Evolutionary conservation across 192 early-diverging fungal species (phyloP).

Genomic region (Funneliformis mosseae): DNA sequence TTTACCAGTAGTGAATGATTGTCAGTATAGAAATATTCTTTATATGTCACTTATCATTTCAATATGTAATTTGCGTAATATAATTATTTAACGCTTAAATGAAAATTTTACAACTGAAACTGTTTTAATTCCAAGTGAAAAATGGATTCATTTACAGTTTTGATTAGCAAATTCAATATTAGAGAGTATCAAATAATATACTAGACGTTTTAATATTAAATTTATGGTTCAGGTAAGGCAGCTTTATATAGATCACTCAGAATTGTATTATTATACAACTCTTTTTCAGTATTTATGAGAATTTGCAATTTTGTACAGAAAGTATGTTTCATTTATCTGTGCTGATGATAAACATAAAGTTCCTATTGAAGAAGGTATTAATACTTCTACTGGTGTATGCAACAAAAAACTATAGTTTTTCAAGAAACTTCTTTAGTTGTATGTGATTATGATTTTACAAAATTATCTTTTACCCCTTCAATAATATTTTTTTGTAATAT

Average conservation of each 20-base stretch:
- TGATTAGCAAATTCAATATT: not conserved
- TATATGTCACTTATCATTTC: not conserved
- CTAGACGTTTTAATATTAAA: not conserved
- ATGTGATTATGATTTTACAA: not conserved
- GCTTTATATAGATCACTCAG: not conserved
- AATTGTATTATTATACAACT: not conserved
- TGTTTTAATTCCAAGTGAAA: not conserved
- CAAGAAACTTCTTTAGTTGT: not conserved
- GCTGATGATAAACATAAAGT: not conserved
- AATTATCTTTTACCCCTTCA: not conserved
- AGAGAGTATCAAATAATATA: not conserved
- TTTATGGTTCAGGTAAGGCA: slow-evolving; percentile 5
- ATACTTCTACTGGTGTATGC: not conserved
- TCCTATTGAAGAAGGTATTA: not conserved
- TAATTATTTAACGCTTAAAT: not conserved
- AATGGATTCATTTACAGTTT: not conserved
- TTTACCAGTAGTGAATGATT: not conserved
- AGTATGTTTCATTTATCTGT: slow-evolving; percentile 1
- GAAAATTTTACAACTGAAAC: not conserved
- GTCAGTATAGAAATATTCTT: not conserved
- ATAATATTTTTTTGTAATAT: not conserved
- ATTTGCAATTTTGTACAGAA: not conserved
- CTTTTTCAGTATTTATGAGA: slow-evolving; percentile 1
- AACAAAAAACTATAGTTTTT: not conserved
- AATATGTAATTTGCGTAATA: not conserved